Evolutionary conservation across 2,329 filamentous ascomycete genomes (phyloP).

Genomic region (Mollisia scopiformis): DNA sequence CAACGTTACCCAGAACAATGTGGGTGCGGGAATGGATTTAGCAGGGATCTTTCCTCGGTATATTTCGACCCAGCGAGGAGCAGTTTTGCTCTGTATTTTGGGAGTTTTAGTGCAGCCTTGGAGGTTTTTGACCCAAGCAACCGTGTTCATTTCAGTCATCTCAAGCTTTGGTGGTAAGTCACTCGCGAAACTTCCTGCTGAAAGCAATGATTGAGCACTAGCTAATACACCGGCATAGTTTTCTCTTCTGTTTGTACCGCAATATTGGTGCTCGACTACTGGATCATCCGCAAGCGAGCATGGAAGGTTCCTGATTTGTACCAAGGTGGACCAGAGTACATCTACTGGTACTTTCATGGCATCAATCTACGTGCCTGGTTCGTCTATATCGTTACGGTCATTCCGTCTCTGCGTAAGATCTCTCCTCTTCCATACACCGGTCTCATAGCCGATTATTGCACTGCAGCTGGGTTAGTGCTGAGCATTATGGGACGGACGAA

Average conservation of each 20-base stretch:
- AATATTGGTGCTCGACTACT: constrained; percentile 6
- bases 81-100: constrained; percentile 7
- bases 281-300: neutral
- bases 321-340: too few species aligned
- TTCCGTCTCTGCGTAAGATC: too few species aligned
- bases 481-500: too few species aligned
- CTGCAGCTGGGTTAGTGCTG: too few species aligned
- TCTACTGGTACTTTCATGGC: too few species aligned
- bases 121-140: constrained; percentile 13
- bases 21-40: constrained; percentile 16
- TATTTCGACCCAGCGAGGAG: constrained; percentile 8
- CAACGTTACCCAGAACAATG: constrained; percentile 15
- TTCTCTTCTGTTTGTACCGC: neutral
- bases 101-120: constrained; percentile 9
- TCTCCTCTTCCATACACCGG: too few species aligned
- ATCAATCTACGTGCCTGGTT: too few species aligned
- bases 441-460: too few species aligned
- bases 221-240: neutral
- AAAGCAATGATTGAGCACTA: too few species aligned
- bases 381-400: too few species aligned
- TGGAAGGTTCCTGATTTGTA: constrained; percentile 2
- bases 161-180: constrained; percentile 14
- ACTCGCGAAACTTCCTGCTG: neutral
- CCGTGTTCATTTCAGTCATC: constrained; percentile 16
- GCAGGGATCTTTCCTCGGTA: constrained; percentile 9